Evolutionary conservation across 2,329 filamentous ascomycete species (phyloP), one percentile per base, ranked within the genome.

Genomic region (Beauveria sp.): DNA sequence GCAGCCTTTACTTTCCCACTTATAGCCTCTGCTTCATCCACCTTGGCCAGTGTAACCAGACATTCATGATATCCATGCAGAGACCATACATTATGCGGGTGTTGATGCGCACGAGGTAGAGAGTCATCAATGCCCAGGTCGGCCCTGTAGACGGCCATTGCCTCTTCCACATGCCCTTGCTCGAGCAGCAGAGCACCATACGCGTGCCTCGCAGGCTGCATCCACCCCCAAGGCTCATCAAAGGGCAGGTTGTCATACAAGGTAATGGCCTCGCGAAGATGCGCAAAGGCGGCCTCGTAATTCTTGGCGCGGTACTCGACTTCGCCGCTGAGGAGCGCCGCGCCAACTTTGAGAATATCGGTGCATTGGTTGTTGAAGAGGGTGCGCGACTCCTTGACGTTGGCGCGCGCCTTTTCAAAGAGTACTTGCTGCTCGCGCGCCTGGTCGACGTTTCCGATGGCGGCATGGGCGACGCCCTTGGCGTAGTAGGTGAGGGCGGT

Each of bases 201-300:
- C 0, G 88, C 88, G 70, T 91, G 88, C 3, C 87, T 77, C 0
- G 84, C 82, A 0, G 88, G 88, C 68, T 89, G 86, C 87, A 91
- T 90, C 88, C 88, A 91, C 0, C 86, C 86, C 88, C 88, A 91
- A 0, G 89, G 89, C 69, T 92, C 89, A 54, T 87, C 85, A 63
- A 89, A 91, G 0, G 84, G 84, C 30, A 91, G 77, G 0, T 70
- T 72, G 66, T 89, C 87, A 64, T 90, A 86, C 2, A 82, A 77
- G 1, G 73, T 68, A 24, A 89, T 83, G 0, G 87, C 80, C 12
- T 75, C 75, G 1, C 80, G 78, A 3, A 92, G 75, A 56, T 83
- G 77, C 3, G 73, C 67, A 67, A 89, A 91, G 0, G 88, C 88
- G 0, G 69, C 53, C 0, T 84, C 79, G 58, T 81, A 79, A 55